Percentiles rank a stretch among this genome's conserved stretches.
Conservation (phyloP, 2,329 filamentous ascomycete genomes). For the Dactylellina haptotyla region DNA sequence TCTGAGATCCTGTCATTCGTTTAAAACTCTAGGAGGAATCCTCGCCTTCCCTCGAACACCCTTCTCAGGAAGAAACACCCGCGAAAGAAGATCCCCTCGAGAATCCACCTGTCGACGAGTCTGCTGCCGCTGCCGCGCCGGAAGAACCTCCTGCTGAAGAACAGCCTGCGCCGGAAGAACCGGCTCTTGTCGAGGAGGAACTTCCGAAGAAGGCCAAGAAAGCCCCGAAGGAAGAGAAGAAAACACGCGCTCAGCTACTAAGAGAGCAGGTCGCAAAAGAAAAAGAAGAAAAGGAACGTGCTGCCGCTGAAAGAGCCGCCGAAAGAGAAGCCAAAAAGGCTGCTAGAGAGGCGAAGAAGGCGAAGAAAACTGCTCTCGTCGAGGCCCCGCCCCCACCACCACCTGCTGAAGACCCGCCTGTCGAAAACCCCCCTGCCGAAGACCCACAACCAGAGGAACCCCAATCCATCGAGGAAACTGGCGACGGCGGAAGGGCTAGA, state of each 20-base stretch:
- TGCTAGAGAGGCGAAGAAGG: constrained; percentile 19
- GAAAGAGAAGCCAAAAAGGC: constrained; percentile 24
- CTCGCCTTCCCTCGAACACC: neutral
- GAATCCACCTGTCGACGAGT: constrained; percentile 33
- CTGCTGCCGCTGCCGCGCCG: neutral
- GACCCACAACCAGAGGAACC: constrained; percentile 10
- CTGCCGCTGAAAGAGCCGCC: constrained; percentile 34
- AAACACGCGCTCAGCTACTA: constrained; percentile 43
- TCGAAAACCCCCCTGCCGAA: constrained; percentile 1
- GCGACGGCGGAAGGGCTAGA: constrained; percentile 1
- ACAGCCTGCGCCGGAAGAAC: constrained; percentile 38
- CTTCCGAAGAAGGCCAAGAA: constrained; percentile 38
- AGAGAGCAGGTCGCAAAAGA: constrained; percentile 36
- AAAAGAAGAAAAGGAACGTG: constrained; percentile 45
- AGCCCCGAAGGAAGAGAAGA: constrained; percentile 25
- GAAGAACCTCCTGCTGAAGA: constrained; percentile 22
- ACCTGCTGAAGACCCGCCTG: constrained; percentile 15
- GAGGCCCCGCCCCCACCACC: constrained; percentile 18
- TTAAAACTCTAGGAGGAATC: constrained; percentile 42
- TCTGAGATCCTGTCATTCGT: constrained; percentile 15
- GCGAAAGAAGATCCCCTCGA: constrained; percentile 25
- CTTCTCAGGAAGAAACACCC: constrained; percentile 29
- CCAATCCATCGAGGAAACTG: constrained; percentile 5
- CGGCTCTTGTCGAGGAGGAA: constrained; percentile 22
- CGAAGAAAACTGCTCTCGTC: constrained; percentile 11